These are phyloP conservation scores for Yamadazyma dendronema DNA, from an alignment of 1,139 yeast genomes.

Conservation along the genomic window DNA sequence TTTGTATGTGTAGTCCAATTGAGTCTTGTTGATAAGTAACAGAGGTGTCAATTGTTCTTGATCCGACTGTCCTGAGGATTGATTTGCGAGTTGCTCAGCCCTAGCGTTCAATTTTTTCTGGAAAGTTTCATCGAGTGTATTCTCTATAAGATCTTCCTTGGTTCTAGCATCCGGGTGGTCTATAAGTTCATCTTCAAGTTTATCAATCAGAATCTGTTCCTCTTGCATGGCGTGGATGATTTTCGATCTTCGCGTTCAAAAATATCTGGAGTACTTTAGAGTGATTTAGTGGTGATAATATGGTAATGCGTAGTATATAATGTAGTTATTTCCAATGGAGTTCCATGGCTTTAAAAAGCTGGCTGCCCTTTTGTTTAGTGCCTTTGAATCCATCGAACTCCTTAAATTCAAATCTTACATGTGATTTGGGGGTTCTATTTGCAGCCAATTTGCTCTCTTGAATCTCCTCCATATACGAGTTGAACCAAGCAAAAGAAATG, in stretches of 20 bases:
- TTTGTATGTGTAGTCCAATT: conserved; percentile 41
- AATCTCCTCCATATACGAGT: conserved; percentile 7
- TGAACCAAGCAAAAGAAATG: conserved; percentile 32
- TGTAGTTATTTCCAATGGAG: conserved; percentile 7
- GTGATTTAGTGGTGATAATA: no score
- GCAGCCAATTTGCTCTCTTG: background rate
- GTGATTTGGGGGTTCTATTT: background rate
- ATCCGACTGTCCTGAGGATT: conserved; percentile 1
- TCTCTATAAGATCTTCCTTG: conserved; percentile 28
- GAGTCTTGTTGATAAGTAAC: conserved; percentile 34
- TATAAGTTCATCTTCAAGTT: conserved; percentile 46
- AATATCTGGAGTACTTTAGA: no score
- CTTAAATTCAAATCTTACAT: background rate
- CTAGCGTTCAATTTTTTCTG: conserved; percentile 45
- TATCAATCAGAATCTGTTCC: conserved; percentile 42
- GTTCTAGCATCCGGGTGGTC: conserved; percentile 47
- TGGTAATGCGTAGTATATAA: no score
- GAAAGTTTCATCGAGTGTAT: conserved; percentile 42
- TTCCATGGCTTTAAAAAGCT: conserved; percentile 41
- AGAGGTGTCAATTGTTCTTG: conserved; percentile 16
- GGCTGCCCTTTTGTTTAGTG: conserved; percentile 49
- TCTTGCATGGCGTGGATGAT: conserved; percentile 25
- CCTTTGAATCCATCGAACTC: conserved; percentile 67
- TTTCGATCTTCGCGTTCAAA: no score
- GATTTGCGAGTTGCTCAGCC: conserved; percentile 36